phyloP scores from a whole-genome alignment of 805 yeast genomes.

The Brettanomyces nanus region DNA sequence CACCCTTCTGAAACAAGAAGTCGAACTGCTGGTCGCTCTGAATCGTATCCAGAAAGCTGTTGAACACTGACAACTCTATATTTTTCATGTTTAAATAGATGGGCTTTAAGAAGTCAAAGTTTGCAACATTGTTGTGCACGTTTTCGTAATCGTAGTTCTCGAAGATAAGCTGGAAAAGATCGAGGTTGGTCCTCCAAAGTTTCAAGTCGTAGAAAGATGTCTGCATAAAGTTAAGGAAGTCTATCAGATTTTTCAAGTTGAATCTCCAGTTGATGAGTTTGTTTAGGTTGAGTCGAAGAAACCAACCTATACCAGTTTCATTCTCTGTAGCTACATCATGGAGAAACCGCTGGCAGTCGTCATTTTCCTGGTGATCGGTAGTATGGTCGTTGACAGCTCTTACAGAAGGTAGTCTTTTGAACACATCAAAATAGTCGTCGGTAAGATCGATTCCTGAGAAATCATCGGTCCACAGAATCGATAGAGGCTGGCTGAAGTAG shows the following conservation, averaged over 20 bases:
- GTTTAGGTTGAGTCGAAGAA: constrained; percentile 18
- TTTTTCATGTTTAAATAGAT: constrained; percentile 13
- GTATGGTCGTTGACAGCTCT: constrained; percentile 10
- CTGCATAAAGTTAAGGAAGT: constrained; percentile 22
- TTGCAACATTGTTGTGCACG: constrained; percentile 6
- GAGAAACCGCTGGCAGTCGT: too few species aligned
- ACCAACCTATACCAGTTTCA: constrained; percentile 14
- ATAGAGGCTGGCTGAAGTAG: constrained; percentile 26
- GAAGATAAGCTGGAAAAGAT: constrained; percentile 21
- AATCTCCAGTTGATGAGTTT: constrained; percentile 24
- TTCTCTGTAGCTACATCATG: constrained; percentile 8
- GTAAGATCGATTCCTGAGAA: constrained; percentile 17
- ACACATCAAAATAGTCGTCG: constrained; percentile 18
- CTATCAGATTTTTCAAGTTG: constrained; percentile 20
- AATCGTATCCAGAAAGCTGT: constrained; percentile 16
- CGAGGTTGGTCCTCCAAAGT: constrained; percentile 24
- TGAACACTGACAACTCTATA: constrained; percentile 7
- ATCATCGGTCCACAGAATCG: constrained; percentile 26
- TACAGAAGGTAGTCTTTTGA: constrained; percentile 23
- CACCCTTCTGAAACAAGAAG: constrained; percentile 11
- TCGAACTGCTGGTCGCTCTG: constrained; percentile 18
- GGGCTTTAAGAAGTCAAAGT: constrained; percentile 16
- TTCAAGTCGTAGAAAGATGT: constrained; percentile 13
- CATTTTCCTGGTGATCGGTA: constrained; percentile 4
- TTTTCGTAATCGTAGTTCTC: constrained; percentile 11